These are phyloP conservation scores for Cocos nucifera DNA, from an alignment of 176 grass and related monocot species.

Conservation along the genomic window DNA sequence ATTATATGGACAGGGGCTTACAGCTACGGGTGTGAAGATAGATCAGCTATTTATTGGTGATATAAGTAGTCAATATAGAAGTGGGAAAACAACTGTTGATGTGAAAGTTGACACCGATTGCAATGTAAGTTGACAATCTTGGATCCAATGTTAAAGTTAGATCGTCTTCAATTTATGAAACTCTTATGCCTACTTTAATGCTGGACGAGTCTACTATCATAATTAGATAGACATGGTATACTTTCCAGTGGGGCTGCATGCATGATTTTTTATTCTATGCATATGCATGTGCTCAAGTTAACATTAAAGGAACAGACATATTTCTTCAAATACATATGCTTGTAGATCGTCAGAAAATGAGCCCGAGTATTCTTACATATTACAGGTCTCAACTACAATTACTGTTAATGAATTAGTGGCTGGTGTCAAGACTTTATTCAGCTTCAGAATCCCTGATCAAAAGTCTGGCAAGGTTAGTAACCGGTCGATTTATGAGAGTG, in stretches of 20 bases:
- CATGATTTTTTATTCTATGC: background rate
- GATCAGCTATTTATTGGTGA: slow-evolving; percentile 70
- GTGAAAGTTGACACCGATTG: slow-evolving; percentile 72
- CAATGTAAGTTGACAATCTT: slow-evolving; percentile 24
- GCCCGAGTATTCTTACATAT: background rate
- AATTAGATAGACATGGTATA: too few relatives aligned
- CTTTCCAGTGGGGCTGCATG: too few relatives aligned
- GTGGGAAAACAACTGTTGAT: slow-evolving; percentile 59
- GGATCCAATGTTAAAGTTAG: too few relatives aligned
- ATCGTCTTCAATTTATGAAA: too few relatives aligned
- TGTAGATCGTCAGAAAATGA: too few relatives aligned
- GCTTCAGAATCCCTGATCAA: slow-evolving; percentile 75
- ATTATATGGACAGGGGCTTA: slow-evolving; percentile 37
- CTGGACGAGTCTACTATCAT: too few relatives aligned
- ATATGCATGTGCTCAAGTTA: too few relatives aligned
- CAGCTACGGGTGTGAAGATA: slow-evolving; percentile 59
- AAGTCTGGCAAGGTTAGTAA: slow-evolving; percentile 71
- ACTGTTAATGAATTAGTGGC: slow-evolving; percentile 58
- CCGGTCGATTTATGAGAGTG: too few relatives aligned
- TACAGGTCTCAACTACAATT: slow-evolving; percentile 65
- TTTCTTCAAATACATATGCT: too few relatives aligned
- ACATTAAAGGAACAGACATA: too few relatives aligned
- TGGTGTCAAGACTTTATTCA: slow-evolving; percentile 67
- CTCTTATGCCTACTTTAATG: too few relatives aligned
- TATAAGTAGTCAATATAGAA: slow-evolving; percentile 59